Base-by-base conservation (phyloP, 1,139 yeast species). In the Hemisphaericaspora xylanilytica region DNA sequence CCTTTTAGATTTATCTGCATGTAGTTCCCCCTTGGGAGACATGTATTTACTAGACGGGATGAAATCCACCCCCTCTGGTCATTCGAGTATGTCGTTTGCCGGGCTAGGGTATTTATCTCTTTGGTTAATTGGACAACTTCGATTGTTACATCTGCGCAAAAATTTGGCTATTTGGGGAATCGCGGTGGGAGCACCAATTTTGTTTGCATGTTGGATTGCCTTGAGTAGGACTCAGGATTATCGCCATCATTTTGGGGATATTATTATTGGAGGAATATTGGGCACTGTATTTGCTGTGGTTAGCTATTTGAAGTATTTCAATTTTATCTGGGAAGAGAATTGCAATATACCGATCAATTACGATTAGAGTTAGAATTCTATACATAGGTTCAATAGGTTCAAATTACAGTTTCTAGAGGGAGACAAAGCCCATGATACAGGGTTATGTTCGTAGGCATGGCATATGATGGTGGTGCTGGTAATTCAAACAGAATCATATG, bases 41-140 rank as follows among this genome's bases (percentile, higher is more conserved):
- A 35, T 45, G 10, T 43, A 50, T 10, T 55, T 71, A 35, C 47
- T 53, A 2, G 77, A 71, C 49, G 77, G 77, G 4, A 61, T 70
- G 67, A 61, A 72, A 43, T 67, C 73, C 22, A 68, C 74, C 4
- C 77, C 77, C 3, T 63, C 70, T 20, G 77, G 77, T 20, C 77
- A 71, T 46, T 65, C 73, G 7, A 65, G 73, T 16, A 63, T 70
- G 38, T 57, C 71, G n/a, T 69, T 69, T 53, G 55, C 67, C 30
- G 70, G 71, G 3, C 57, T 65, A 36, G 49, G 60, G n/a, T 70
- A 56, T 48, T 58, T 70, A 44, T 47, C 69, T 17, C 53, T 68
- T 37, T 71, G 77, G 77, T 45, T 69, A 13, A 49, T 57, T 32
- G 73, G 74, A 6, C 73, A 70, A 43, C 59, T 56, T 42, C 58